Conservation (phyloP, 2,329 filamentous ascomycete genomes). For the Albifimbria verrucaria region DNA sequence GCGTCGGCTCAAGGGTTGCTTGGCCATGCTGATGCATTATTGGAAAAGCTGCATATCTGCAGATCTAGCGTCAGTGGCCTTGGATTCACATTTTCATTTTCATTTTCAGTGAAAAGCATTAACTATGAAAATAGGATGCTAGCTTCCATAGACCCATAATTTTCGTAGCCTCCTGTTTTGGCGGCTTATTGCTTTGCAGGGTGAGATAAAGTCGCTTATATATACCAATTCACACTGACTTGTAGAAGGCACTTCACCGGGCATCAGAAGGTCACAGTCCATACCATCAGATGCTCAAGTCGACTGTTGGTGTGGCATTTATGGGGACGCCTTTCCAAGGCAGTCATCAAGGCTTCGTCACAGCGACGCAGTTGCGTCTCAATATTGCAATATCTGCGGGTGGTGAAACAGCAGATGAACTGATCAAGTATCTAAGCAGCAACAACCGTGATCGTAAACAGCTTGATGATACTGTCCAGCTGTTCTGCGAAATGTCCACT, state of each 20-base stretch:
- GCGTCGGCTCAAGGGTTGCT: conserved; percentile 3
- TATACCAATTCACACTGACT: no score
- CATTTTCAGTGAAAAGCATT: no score
- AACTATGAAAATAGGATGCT: no score
- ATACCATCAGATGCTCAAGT: not conserved
- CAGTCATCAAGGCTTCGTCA: not conserved
- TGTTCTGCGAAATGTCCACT: not conserved
- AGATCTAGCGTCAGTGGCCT: no score
- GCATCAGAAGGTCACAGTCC: no score
- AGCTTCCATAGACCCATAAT: conserved; percentile 1
- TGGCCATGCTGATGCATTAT: conserved; percentile 4
- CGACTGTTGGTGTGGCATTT: not conserved
- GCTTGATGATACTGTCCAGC: not conserved
- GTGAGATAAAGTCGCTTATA: no score
- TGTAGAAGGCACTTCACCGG: no score
- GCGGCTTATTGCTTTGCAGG: conserved; percentile 4
- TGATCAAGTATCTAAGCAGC: not conserved
- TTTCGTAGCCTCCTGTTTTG: conserved; percentile 9
- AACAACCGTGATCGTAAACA: not conserved
- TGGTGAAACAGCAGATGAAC: not conserved
- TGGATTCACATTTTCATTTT: no score
- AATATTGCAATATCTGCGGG: not conserved
- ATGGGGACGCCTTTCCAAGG: not conserved
- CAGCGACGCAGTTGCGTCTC: not conserved
- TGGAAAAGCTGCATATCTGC: not conserved